Conservation (phyloP, 208 protist genomes). For the Crithidia sp. region DNA sequence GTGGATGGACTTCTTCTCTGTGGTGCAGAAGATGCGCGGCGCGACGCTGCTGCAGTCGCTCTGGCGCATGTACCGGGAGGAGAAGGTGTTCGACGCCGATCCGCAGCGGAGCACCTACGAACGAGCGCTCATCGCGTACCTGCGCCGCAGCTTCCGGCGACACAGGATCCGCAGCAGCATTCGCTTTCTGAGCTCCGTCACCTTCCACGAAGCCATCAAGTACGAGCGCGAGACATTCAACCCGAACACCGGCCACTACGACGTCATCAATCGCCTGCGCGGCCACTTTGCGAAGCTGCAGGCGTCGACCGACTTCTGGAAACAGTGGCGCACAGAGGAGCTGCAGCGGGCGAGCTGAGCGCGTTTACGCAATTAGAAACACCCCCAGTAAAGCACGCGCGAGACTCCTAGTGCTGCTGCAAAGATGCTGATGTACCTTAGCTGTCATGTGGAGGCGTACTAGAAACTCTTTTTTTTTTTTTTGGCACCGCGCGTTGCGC, state of each 20-base stretch:
- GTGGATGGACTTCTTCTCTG: slow-evolving; percentile 83
- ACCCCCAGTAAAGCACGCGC: neutral
- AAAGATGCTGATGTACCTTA: too few species aligned
- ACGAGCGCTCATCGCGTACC: slow-evolving; percentile 38
- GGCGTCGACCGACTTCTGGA: slow-evolving; percentile 34
- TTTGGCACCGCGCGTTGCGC: neutral
- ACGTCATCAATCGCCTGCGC: slow-evolving; percentile 68
- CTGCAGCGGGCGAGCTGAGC: slow-evolving; percentile 3
- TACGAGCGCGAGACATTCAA: slow-evolving; percentile 67
- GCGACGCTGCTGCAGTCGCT: slow-evolving; percentile 84
- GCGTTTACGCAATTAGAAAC: neutral
- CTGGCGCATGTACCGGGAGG: slow-evolving; percentile 75
- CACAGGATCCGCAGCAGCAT: slow-evolving; percentile 47
- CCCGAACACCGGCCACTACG: slow-evolving; percentile 64
- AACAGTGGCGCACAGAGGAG: slow-evolving; percentile 10
- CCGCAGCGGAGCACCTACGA: slow-evolving; percentile 27
- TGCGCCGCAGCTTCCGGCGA: slow-evolving; percentile 65
- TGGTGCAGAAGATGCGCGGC: slow-evolving; percentile 68
- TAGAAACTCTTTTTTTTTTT: neutral
- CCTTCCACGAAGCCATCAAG: slow-evolving; percentile 61
- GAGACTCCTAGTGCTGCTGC: neutral
- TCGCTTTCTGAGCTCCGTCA: slow-evolving; percentile 39
- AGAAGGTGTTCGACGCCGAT: slow-evolving; percentile 66
- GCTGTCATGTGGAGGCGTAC: too few species aligned
- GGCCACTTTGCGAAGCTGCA: slow-evolving; percentile 51